Evolutionary conservation across 768 basidiomycete genomes (phyloP).

Genomic region (Leccinum aurantiacum): DNA sequence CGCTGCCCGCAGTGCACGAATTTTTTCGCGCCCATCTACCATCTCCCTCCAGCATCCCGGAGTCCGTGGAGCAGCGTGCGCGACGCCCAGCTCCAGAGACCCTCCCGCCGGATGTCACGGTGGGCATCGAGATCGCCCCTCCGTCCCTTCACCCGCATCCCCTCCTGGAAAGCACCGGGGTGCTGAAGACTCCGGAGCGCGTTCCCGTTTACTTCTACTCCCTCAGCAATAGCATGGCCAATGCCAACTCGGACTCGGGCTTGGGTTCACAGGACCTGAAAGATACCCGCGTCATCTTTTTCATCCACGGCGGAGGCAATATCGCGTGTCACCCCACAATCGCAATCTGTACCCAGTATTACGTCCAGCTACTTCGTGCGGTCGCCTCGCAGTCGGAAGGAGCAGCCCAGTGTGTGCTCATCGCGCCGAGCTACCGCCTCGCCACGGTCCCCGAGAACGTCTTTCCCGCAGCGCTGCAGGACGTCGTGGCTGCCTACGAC

Average conservation of each 20-base stretch:
- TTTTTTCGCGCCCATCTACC: neutral
- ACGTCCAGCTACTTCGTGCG: conserved; percentile 10
- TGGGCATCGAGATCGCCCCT: conserved; percentile 19
- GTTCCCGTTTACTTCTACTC: conserved; percentile 24
- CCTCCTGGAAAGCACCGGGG: neutral
- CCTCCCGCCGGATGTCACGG: conserved; percentile 5
- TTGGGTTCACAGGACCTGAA: neutral
- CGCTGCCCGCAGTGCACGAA: neutral
- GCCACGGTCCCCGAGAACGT: conserved; percentile 23
- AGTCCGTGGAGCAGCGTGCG: conserved; percentile 18
- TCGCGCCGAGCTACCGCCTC: conserved; percentile 28
- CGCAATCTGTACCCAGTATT: conserved; percentile 1
- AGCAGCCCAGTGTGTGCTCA: conserved; percentile 8
- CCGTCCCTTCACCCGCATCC: conserved; percentile 8
- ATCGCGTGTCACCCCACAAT: conserved; percentile 18
- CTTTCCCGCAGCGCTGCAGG: conserved; percentile 26
- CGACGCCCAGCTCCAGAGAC: neutral
- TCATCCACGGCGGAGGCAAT: conserved; percentile 26
- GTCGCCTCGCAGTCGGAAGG: conserved; percentile 2
- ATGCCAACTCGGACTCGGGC: neutral
- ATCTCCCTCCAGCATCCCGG: neutral
- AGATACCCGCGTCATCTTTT: conserved; percentile 20
- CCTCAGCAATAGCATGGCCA: neutral
- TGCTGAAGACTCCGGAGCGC: conserved; percentile 16
- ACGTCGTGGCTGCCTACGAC: conserved; percentile 28